These are phyloP conservation scores for Arthroderma sp. DNA, from an alignment of 2,329 filamentous ascomycete species.

Conservation along the genomic window DNA sequence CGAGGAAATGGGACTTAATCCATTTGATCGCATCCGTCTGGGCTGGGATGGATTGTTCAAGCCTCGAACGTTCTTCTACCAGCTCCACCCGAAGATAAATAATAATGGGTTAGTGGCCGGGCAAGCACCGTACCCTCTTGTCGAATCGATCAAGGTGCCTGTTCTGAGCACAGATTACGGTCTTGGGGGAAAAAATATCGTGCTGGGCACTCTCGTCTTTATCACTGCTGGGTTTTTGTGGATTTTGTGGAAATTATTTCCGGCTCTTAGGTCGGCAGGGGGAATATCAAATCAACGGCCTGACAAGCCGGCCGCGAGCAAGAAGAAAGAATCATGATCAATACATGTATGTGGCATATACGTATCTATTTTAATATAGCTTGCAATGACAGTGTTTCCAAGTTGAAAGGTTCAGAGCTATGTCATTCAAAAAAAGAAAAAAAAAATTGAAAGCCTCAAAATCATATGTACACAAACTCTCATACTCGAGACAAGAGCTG, in stretches of 20 bases:
- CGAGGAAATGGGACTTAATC: slow-evolving; percentile 56
- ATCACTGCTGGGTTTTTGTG: slow-evolving; percentile 56
- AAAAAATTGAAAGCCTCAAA: not conserved
- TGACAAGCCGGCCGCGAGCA: slow-evolving; percentile 5
- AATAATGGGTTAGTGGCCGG: slow-evolving; percentile 3
- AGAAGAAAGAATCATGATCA: slow-evolving; percentile 6
- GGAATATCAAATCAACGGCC: slow-evolving; percentile 3
- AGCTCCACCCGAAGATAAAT: slow-evolving; percentile 45
- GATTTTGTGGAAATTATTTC: slow-evolving; percentile 48
- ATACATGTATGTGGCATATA: not conserved
- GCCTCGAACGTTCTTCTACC: slow-evolving; percentile 68
- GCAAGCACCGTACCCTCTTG: slow-evolving; percentile 22
- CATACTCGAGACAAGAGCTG: not conserved
- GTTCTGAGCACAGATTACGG: slow-evolving; percentile 45
- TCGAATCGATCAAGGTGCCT: slow-evolving; percentile 48
- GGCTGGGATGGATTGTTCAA: slow-evolving; percentile 76
- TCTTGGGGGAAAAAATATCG: slow-evolving; percentile 34
- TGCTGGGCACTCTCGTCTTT: slow-evolving; percentile 43
- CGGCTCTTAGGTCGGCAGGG: slow-evolving; percentile 17
- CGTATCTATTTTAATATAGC: not conserved
- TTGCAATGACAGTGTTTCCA: no score
- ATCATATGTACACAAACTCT: not conserved
- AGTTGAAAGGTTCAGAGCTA: no score
- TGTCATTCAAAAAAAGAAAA: not conserved
- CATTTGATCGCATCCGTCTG: slow-evolving; percentile 73